Conservation (phyloP, 164 flowering plant genomes). For the Vitis riparia region DNA sequence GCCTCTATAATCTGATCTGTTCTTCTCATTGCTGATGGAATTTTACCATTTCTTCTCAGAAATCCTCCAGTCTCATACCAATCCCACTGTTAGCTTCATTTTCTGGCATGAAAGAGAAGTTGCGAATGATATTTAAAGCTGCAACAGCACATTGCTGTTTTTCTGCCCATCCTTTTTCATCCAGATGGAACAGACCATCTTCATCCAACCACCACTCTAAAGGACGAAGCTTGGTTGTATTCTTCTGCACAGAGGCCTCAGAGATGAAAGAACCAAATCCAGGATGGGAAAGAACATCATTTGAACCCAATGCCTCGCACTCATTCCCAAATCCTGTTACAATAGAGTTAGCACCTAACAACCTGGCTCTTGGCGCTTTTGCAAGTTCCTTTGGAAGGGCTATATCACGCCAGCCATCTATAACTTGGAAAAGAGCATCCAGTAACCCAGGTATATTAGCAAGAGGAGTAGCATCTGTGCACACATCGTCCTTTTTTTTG, state of each 20-base stretch:
- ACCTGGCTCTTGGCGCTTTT: constrained; percentile 56
- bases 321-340: constrained; percentile 90
- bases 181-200: constrained; percentile 89
- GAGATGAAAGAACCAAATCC: constrained; percentile 38
- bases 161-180: constrained; percentile 88
- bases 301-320: constrained; percentile 53
- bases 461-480: constrained; percentile 89
- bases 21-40: no score
- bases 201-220: constrained; percentile 85
- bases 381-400: constrained; percentile 73
- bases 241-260: constrained; percentile 40
- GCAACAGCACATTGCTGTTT: constrained; percentile 96
- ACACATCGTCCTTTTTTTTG: constrained; percentile 91
- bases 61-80: no score
- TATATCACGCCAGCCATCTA: constrained; percentile 98
- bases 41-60: no score
- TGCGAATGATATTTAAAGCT: constrained; percentile 91
- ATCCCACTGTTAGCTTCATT: constrained; percentile 43
- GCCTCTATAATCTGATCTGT: no score
- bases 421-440: constrained; percentile 97
- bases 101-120: constrained; percentile 96
- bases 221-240: constrained; percentile 36
- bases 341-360: constrained; percentile 64
- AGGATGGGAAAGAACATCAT: constrained; percentile 29
- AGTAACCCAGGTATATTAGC: constrained; percentile 89